phyloP scores from a whole-genome alignment of 73 alveolate genomes.

The Stentor roeselii region DNA sequence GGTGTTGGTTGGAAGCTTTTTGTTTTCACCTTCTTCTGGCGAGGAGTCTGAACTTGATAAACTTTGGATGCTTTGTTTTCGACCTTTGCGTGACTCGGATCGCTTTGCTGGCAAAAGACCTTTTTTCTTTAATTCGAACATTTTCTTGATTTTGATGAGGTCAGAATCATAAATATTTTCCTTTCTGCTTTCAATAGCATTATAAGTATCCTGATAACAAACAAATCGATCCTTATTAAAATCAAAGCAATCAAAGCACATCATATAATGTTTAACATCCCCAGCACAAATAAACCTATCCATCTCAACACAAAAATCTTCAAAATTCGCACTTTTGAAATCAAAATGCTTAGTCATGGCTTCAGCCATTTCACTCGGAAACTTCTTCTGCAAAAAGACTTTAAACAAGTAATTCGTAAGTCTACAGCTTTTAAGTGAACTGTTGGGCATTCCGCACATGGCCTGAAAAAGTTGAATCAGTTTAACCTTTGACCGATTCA shows the following conservation, averaged over 20 bases:
- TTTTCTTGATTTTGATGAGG: background rate
- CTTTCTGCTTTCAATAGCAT: background rate
- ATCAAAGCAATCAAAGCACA: constrained; percentile 15
- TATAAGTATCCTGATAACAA: constrained; percentile 12
- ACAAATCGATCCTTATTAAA: constrained; percentile 5
- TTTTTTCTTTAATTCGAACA: background rate
- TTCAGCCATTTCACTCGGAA: constrained; percentile 14
- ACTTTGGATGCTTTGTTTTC: background rate
- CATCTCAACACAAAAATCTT: constrained; percentile 20
- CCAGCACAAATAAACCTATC: background rate
- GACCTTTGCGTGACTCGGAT: background rate
- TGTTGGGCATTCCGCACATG: constrained; percentile 18
- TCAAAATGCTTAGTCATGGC: constrained; percentile 23
- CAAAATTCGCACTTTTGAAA: background rate
- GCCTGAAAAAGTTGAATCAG: background rate
- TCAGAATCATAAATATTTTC: background rate
- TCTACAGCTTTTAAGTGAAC: background rate
- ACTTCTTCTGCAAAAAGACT: background rate
- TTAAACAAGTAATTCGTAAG: background rate
- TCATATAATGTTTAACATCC: background rate
- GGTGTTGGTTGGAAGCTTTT: background rate
- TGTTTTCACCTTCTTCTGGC: constrained; percentile 1
- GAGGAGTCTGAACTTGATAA: background rate
- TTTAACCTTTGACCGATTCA: background rate
- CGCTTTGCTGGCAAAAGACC: background rate